Evolutionary conservation across 2,329 filamentous ascomycete genomes (phyloP).

Genomic region (Dactylellina cionopaga): DNA sequence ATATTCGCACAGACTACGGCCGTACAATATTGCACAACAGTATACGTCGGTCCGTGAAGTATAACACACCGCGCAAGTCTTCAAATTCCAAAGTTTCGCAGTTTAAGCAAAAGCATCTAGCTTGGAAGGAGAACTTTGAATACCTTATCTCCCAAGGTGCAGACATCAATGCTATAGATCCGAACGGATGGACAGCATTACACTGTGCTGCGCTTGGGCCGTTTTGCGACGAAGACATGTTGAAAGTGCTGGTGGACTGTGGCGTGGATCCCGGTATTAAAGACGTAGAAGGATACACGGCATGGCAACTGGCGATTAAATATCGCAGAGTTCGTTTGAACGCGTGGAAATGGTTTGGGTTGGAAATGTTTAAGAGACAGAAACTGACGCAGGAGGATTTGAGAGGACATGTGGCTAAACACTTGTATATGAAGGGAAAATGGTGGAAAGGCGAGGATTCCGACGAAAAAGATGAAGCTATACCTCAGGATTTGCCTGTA

Average conservation of each 20-base stretch:
- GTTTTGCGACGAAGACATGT: constrained; percentile 39
- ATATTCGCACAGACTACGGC: constrained; percentile 33
- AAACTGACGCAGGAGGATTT: constrained; percentile 24
- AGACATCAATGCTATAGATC: constrained; percentile 37
- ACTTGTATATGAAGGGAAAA: constrained; percentile 31
- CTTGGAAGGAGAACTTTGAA: constrained; percentile 42
- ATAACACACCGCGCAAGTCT: constrained; percentile 41
- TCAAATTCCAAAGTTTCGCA: constrained; percentile 39
- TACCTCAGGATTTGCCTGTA: neutral
- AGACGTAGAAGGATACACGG: constrained; percentile 22
- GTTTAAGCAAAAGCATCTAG: constrained; percentile 37
- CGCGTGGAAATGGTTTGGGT: constrained; percentile 40
- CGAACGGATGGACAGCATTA: constrained; percentile 31
- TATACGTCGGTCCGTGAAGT: constrained; percentile 41
- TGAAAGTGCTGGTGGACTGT: constrained; percentile 23
- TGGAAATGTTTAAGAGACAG: constrained; percentile 36
- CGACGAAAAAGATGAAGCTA: neutral
- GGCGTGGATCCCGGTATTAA: constrained; percentile 21
- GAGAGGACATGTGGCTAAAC: constrained; percentile 18
- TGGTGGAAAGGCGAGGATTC: constrained; percentile 11
- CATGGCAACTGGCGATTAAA: constrained; percentile 34
- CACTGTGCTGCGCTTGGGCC: constrained; percentile 47
- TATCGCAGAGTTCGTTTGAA: constrained; percentile 25
- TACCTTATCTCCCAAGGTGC: constrained; percentile 23
- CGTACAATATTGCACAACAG: constrained; percentile 40